Evolutionary conservation across 768 basidiomycete species (phyloP), one percentile per base, ranked within the genome.

Genomic region (Boletus insuetus): DNA sequence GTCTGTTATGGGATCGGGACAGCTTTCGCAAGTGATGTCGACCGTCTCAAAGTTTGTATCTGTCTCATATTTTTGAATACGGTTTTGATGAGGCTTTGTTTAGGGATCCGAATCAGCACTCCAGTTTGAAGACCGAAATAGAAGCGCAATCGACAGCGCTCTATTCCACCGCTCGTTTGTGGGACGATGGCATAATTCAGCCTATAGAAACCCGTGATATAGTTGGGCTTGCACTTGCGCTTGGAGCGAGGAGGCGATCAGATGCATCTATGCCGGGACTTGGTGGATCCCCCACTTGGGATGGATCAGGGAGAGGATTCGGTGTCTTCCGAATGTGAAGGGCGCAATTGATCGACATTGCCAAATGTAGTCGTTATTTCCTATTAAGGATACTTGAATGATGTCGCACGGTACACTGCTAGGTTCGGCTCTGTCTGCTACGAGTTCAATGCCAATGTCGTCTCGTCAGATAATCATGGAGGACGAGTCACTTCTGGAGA

Each of bases 1-100:
- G 2, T 90, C 89, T 16, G 95, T 98, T 37, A 98, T 98, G 94
- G 94, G 95, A 35, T 91, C 91, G 2, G 89, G 85, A 10, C 95
- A 97, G 67, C 81, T 98, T 24, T 92, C 91, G 11, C 87, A 91
- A 64, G 94, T 98, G 39, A 98, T 98, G 95, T 76, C 87, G 14
- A 82, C 84, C 0, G 93, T 97, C 16, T 93, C 92, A 12, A 89
- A 84, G 85, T 92, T 73, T 35, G 79, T 71, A 14, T 22, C 37
- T 14, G 42, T 54, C 46, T 22, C 34, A 13, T 17, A 16, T 2
- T 32, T 3, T 45, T 8, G 4, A 38, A 38, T 50, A 32, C 22
- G 38, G 24, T 35, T 31, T 38, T 48, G 39, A 43, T 47, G 29
- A 50, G 13, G 26, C 24, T 22, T 35, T 53, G 46, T 48, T 8